phyloP scores from a whole-genome alignment of 208 protist genomes.

The Acanthamoeba royreba region DNA sequence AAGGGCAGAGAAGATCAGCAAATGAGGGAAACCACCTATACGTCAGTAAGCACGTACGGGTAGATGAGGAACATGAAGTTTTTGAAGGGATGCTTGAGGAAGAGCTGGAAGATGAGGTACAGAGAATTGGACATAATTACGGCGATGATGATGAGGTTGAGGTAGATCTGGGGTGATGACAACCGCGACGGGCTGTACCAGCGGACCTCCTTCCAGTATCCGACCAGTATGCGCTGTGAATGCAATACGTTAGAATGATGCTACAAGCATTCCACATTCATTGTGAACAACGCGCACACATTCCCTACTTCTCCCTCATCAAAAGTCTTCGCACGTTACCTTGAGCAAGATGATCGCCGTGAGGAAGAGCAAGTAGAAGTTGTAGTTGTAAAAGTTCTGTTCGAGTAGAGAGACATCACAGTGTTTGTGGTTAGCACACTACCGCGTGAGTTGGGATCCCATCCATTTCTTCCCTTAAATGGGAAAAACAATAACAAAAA shows the following conservation, averaged over 20 bases:
- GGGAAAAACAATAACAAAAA: not conserved
- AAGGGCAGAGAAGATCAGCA: not conserved
- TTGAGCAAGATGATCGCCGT: not conserved
- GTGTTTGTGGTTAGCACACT: no score
- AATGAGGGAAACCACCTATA: not conserved
- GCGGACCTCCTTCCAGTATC: conserved; percentile 23
- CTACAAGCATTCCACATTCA: no score
- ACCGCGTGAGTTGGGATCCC: no score
- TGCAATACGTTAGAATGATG: not conserved
- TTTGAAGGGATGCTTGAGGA: conserved; percentile 44
- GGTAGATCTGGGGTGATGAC: conserved; percentile 7
- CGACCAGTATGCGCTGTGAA: not conserved
- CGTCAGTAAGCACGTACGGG: not conserved
- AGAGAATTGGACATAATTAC: conserved; percentile 20
- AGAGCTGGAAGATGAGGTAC: conserved; percentile 33
- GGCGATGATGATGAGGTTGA: conserved; percentile 40
- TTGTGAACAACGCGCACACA: no score
- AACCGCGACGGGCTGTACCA: conserved; percentile 13
- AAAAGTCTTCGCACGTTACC: not conserved
- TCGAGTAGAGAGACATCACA: not conserved
- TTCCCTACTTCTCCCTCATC: no score
- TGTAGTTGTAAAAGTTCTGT: conserved; percentile 37
- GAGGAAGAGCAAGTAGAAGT: conserved; percentile 43
- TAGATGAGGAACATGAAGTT: conserved; percentile 38
- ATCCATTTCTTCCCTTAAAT: not conserved